Evolutionary conservation across 208 protist genomes (phyloP).

Genomic region (Trypanosoma melophagium): DNA sequence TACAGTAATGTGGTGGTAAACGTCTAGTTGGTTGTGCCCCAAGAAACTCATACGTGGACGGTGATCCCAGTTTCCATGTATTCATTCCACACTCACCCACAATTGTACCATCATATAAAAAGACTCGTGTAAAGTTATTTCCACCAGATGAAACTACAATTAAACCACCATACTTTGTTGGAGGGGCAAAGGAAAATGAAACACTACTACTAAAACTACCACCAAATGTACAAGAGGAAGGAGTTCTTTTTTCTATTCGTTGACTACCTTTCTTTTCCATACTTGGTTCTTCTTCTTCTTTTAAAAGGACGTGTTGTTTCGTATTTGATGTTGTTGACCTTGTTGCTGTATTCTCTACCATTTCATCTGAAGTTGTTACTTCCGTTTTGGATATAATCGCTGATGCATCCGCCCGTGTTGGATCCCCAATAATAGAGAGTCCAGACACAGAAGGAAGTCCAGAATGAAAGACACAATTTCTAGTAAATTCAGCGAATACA

Average conservation of each 20-base stretch:
- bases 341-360: no score
- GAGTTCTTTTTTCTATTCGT: background rate
- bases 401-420: background rate
- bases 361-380: background rate
- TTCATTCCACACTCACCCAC: slow-evolving; percentile 83
- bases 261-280: background rate
- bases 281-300: background rate
- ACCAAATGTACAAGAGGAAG: background rate
- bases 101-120: slow-evolving; percentile 55
- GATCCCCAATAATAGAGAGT: slow-evolving; percentile 21
- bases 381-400: background rate
- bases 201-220: background rate
- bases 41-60: slow-evolving; percentile 57
- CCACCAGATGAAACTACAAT: slow-evolving; percentile 61
- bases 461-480: slow-evolving; percentile 31
- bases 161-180: slow-evolving; percentile 18
- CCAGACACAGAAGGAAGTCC: slow-evolving; percentile 28
- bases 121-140: slow-evolving; percentile 68
- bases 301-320: background rate
- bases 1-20: slow-evolving; percentile 18
- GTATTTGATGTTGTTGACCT: background rate
- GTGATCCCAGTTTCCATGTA: slow-evolving; percentile 37
- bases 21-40: slow-evolving; percentile 34
- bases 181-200: background rate
- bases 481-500: slow-evolving; percentile 27